Base-by-base conservation (phyloP, 345 rosid species). In the Citrus reticulata region DNA sequence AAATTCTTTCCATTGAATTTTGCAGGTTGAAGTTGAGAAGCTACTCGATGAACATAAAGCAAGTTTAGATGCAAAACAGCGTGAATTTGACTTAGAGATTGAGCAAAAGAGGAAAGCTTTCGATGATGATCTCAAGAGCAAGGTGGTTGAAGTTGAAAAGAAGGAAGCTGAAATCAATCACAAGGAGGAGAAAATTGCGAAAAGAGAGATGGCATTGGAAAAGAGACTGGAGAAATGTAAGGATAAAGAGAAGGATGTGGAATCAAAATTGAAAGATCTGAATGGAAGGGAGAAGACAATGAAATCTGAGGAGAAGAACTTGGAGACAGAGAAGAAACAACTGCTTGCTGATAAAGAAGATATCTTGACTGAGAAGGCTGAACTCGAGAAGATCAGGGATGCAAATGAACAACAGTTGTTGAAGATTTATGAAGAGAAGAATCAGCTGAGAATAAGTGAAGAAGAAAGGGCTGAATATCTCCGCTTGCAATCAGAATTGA, bases 111-210 rank as follows among this genome's bases (percentile, higher is more conserved):
- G 95, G 75, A 96, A 90, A 81, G 84, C 89, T 75, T 40, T 92
- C 40, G 91, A 96, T 61, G 95, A 88, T 68, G 92, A 91, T 54
- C 77, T 93, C 79, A 93, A 84, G 86, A 87, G 86, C 86, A 94
- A 86, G 85, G 87, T 88, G 78, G 42, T 68, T 63, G 97, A 94
- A 71, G 80, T 96, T 75, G 94, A 91, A 85, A 94, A 92, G 86
- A 88, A 89, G 85, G 98, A 91, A 85, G 87, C 87, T 81, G 99
- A 94, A 81, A 84, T 92, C 80, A 90, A 88, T 75, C 99, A 96
- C 77, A 78, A 68, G 89, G 94, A 96, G 83, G 97, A 94, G 83
- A 96, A 96, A 86, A 75, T 91, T 79, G 83, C 83, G 2, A 96
- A 91, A 83, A 87, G 94, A 75, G 98, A 96, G 85, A 91, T 84